Evolutionary conservation across 78 protist species (phyloP).

Genomic region (Cavenderia fasciculata): DNA sequence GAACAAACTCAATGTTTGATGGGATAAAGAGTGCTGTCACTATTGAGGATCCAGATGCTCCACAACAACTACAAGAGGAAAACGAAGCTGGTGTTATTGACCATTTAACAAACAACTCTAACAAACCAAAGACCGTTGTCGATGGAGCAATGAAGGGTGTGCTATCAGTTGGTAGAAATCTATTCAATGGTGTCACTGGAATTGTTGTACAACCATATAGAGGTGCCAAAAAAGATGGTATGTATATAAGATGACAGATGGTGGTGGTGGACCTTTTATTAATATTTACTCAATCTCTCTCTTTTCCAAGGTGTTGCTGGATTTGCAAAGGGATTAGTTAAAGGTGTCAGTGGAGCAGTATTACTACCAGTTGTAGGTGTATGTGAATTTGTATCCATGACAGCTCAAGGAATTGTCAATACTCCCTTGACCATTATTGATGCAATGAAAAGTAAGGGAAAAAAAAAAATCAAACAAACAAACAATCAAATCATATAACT

Average conservation of each 20-base stretch:
- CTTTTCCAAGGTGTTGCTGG: conserved; percentile 59
- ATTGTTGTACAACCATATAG: conserved; percentile 35
- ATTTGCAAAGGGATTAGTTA: conserved; percentile 48
- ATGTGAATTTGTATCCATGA: conserved; percentile 12
- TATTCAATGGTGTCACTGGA: conserved; percentile 36
- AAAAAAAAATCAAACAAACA: neutral
- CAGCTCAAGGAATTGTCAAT: conserved; percentile 60
- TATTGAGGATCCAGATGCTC: neutral
- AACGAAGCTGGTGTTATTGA: neutral
- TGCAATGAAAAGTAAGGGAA: conserved; percentile 45
- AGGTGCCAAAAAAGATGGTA: conserved; percentile 56
- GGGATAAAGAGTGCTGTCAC: conserved; percentile 2
- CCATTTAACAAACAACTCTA: neutral
- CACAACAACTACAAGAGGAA: neutral
- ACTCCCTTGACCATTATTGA: conserved; percentile 57
- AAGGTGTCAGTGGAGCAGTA: conserved; percentile 59
- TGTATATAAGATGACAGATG: too few relatives aligned
- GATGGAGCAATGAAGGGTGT: conserved; percentile 59
- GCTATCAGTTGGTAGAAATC: conserved; percentile 8
- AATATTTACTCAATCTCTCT: too few relatives aligned
- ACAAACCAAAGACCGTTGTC: conserved; percentile 57
- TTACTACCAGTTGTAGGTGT: conserved; percentile 63
- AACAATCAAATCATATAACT: neutral
- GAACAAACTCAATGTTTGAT: neutral
- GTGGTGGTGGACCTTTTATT: too few relatives aligned